These are phyloP conservation scores for Neckera pumila DNA, from an alignment of 225 moss, liverwort and hornwort species.

Conservation along the genomic window DNA sequence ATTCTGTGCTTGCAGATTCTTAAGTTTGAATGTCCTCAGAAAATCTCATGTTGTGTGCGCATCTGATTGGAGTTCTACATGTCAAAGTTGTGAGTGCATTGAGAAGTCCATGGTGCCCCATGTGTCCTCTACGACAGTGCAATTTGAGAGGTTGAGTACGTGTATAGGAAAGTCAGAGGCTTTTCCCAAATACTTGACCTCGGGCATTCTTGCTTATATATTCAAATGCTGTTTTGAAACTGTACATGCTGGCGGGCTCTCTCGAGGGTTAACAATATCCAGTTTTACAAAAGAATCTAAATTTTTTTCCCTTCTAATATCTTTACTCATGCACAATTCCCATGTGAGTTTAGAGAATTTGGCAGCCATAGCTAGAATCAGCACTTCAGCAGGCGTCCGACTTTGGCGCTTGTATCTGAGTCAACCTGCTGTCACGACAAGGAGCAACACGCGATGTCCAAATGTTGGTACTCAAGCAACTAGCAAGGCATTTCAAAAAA, in stretches of 20 bases:
- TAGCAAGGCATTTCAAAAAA: too few relatives aligned
- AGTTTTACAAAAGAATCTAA: background rate
- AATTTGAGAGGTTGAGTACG: background rate
- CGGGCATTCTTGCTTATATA: background rate
- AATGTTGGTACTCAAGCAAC: background rate
- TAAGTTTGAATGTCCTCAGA: background rate
- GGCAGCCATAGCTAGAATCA: background rate
- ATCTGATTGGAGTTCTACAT: background rate
- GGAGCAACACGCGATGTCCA: background rate
- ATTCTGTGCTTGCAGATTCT: background rate
- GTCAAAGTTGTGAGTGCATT: background rate
- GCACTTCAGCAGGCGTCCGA: background rate
- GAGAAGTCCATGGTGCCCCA: background rate
- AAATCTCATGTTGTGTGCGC: background rate
- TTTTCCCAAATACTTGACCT: background rate
- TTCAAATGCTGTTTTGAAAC: background rate
- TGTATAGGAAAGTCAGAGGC: too few relatives aligned
- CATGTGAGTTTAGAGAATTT: background rate
- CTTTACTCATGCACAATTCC: background rate
- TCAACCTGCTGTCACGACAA: background rate
- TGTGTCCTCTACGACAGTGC: background rate
- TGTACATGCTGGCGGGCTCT: background rate
- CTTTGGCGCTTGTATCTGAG: background rate
- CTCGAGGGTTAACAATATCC: background rate
- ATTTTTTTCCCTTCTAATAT: background rate